Evolutionary conservation across 2,329 filamentous ascomycete species (phyloP), one percentile per base, ranked within the genome.

Genomic region (Ophidiomyces ophidiicola): DNA sequence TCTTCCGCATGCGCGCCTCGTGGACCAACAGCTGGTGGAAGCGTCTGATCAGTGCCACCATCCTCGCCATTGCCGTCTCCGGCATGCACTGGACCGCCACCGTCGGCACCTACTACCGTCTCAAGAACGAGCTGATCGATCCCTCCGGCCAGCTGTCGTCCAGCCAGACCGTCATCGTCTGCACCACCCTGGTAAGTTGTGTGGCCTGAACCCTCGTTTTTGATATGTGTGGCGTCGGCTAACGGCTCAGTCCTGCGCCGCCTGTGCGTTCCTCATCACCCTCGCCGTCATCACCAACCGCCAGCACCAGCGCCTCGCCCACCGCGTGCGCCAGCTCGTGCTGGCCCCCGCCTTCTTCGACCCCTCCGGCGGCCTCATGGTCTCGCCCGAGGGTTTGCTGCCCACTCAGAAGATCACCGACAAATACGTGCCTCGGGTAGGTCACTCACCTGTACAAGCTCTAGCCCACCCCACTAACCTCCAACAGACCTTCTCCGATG

Each of bases 61-160:
- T 86, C 12, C 68, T 92, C 28, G 80, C 82, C 6, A 67, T 72
- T 11, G 82, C 80, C 28, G 81, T 90, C 2, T 86, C 79, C 6
- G 82, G 82, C 1, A 90, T 92, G 84, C 84, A 92, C 60, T 92
- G 83, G 80, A 80, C 80, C 41, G 84, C 80, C 21, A 71, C 79
- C 3, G 69, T 74, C 7, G 82, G 82, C 11, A 90, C 82, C 3
- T 56, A 59, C 6, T 90, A 87, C 55, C 68, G 68, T 30, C 58
- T 83, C 36, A 58, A 70, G 46, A 54, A 66, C 31, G 55, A 69
- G 36, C 63, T 65, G 34, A 47, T 62, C 21, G 49, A 46, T 23
- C 43, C 55, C 10, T 56, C 52, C 29, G 61, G 62, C 33, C 55
- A 65, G 33, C 57, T 72, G 19, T 71, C 74, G 6, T 67, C 77